Evolutionary conservation across 139 green algal species (phyloP).

Genomic region (Nannochloris sp.): DNA sequence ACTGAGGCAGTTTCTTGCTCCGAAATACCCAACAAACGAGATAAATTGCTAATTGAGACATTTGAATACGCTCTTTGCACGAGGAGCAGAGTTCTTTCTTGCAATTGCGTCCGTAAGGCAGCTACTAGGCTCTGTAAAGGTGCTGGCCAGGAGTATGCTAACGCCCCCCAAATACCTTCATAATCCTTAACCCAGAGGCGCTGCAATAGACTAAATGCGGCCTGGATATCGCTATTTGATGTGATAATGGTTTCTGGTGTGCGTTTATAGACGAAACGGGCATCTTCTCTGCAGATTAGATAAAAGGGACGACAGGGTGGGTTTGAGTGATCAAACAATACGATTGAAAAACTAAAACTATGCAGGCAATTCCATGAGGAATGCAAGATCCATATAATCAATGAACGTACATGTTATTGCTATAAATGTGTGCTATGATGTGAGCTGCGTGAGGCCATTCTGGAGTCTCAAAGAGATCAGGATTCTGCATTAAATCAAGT

Average conservation of each 20-base stretch:
- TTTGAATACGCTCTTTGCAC: constrained; percentile 3
- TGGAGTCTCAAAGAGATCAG: not conserved
- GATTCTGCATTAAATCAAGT: constrained; percentile 3
- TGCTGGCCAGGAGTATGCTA: constrained; percentile 6
- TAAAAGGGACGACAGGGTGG: not conserved
- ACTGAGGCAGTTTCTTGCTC: constrained; percentile 10
- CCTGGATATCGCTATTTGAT: not conserved
- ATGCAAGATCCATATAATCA: not conserved
- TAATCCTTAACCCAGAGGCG: constrained; percentile 30
- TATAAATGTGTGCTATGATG: constrained; percentile 15
- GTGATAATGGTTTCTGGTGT: not conserved
- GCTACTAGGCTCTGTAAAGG: not conserved
- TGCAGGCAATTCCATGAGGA: not conserved
- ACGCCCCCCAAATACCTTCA: constrained; percentile 5
- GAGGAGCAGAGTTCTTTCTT: constrained; percentile 4
- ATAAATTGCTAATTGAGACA: constrained; percentile 8
- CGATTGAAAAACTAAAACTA: not conserved
- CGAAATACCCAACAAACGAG: constrained; percentile 7
- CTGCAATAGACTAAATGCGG: constrained; percentile 18
- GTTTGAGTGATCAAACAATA: not conserved
- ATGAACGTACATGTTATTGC: constrained; percentile 7
- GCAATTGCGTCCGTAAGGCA: not conserved
- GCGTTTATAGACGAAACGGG: constrained; percentile 29
- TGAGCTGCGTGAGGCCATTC: constrained; percentile 18
- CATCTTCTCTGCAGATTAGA: constrained; percentile 19